These are phyloP conservation scores for Pseudogymnoascus sp. DNA, from an alignment of 2,329 filamentous ascomycete genomes.

Conservation along the genomic window DNA sequence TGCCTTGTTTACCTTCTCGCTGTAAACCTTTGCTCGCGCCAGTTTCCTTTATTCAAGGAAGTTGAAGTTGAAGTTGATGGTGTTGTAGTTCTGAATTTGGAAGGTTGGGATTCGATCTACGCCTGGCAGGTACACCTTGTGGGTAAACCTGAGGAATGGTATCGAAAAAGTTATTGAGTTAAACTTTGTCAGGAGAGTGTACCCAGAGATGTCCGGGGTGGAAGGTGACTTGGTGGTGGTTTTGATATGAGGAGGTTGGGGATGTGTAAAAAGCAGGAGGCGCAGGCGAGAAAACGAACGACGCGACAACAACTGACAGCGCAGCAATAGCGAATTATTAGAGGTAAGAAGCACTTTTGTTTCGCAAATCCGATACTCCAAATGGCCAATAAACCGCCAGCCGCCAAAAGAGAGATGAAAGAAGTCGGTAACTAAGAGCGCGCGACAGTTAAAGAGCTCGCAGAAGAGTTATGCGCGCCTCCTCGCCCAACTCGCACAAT, in stretches of 20 bases:
- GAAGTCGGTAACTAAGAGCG: neutral
- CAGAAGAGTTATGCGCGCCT: neutral
- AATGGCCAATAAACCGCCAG: constrained; percentile 6
- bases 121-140: neutral
- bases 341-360: neutral
- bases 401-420: neutral
- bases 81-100: neutral
- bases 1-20: neutral
- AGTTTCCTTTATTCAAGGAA: neutral
- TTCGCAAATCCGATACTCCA: constrained; percentile 4
- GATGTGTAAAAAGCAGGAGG: constrained; percentile 9
- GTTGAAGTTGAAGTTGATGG: neutral
- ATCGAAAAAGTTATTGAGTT: neutral
- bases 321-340: constrained; percentile 2
- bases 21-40: neutral
- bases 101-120: neutral
- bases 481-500: neutral
- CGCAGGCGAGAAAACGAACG: constrained; percentile 8
- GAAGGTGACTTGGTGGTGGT: neutral
- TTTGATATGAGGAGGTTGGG: constrained; percentile 8
- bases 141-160: constrained; percentile 5
- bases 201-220: constrained; percentile 8
- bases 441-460: neutral
- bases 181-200: constrained; percentile 1
- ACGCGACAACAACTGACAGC: neutral